A percentile compares a stretch with the other conserved stretches of the same genome.
These are phyloP conservation scores for Globisporangium megalacanthum DNA, from an alignment of 352 stramenopile genomes.

Conservation along the genomic window DNA sequence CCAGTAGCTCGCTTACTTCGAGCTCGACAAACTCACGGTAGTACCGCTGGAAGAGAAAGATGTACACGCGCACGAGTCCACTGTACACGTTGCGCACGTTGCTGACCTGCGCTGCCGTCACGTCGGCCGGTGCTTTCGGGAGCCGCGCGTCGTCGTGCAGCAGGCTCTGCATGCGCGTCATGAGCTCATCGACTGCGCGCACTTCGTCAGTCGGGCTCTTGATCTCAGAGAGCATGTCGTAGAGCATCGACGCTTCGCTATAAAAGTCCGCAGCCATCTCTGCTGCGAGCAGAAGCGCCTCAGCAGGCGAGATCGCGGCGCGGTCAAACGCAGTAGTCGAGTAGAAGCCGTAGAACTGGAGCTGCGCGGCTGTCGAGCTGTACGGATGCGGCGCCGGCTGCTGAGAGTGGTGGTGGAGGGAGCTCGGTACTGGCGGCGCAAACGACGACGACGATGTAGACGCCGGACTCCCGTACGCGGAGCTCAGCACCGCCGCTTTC, in stretches of 20 bases:
- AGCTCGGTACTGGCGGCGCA: not conserved
- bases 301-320: constrained; percentile 29
- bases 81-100: constrained; percentile 53
- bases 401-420: not conserved
- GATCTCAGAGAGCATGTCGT: constrained; percentile 66
- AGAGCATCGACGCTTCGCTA: constrained; percentile 56
- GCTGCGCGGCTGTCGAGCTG: constrained; percentile 4
- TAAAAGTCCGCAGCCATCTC: constrained; percentile 64
- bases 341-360: constrained; percentile 25
- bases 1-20: constrained; percentile 50
- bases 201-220: constrained; percentile 36
- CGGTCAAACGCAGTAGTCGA: constrained; percentile 33
- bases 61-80: constrained; percentile 57
- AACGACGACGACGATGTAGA: not conserved
- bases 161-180: constrained; percentile 31
- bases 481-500: constrained; percentile 1
- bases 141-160: constrained; percentile 16
- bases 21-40: constrained; percentile 49
- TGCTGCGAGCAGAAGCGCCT: constrained; percentile 36
- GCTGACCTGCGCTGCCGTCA: constrained; percentile 16
- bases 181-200: constrained; percentile 52
- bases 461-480: constrained; percentile 2
- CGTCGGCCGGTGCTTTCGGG: constrained; percentile 6
- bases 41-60: constrained; percentile 59
- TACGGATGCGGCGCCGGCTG: constrained; percentile 7